These are phyloP conservation scores for Thoreauomyces humboldtii DNA, from an alignment of 192 early-diverging fungal genomes.

Conservation along the genomic window DNA sequence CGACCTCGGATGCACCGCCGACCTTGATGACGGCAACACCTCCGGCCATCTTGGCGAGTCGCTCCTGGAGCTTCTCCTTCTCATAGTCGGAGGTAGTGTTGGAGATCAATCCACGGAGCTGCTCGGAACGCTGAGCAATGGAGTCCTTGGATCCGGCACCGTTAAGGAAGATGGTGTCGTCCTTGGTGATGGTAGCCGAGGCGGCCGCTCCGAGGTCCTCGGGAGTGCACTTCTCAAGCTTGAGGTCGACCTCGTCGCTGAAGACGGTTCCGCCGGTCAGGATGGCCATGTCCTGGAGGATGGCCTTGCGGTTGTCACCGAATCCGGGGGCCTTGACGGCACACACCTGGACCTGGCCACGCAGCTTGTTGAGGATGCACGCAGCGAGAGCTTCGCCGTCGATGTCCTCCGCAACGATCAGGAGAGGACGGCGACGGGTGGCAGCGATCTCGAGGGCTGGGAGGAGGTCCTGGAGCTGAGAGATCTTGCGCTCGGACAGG, in stretches of 20 bases:
- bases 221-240: slow-evolving; percentile 88
- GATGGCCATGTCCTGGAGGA: slow-evolving; percentile 94
- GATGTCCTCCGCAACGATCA: slow-evolving; percentile 97
- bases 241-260: slow-evolving; percentile 93
- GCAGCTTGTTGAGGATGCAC: slow-evolving; percentile 99
- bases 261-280: slow-evolving; percentile 97
- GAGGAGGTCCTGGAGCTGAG: slow-evolving; percentile 89
- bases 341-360: slow-evolving; percentile 94
- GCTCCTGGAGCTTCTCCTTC: slow-evolving; percentile 99
- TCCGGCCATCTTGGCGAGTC: slow-evolving; percentile 95
- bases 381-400: slow-evolving; percentile 99
- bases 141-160: slow-evolving; percentile 88
- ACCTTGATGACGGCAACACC: slow-evolving; percentile 99
- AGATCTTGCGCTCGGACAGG: slow-evolving; percentile 99
- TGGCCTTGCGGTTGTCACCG: slow-evolving; percentile 99
- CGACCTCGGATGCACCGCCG: slow-evolving; percentile 96
- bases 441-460: slow-evolving; percentile 95
- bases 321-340: slow-evolving; percentile 99
- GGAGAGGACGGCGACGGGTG: slow-evolving; percentile 89
- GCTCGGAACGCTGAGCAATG: slow-evolving; percentile 92
- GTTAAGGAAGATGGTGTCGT: slow-evolving; percentile 98
- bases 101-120: slow-evolving; percentile 89
- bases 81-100: slow-evolving; percentile 93
- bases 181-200: slow-evolving; percentile 93
- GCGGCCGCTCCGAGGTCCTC: slow-evolving; percentile 90